A percentile compares a stretch with the other conserved stretches of the same genome.
phyloP scores from a whole-genome alignment of 805 yeast species.

The Metschnikowia bowlesiae region DNA sequence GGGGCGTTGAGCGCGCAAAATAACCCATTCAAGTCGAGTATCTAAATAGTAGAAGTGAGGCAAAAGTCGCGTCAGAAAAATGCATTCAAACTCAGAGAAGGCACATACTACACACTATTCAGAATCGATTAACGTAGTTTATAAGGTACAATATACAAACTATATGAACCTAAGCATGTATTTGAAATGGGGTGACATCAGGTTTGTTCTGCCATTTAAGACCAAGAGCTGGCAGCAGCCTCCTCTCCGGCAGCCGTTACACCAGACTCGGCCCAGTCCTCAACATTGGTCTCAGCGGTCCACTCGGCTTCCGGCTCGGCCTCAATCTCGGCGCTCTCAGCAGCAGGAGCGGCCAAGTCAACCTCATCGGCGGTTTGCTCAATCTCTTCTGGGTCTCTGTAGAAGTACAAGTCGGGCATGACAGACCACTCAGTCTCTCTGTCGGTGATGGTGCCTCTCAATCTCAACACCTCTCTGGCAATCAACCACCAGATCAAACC shows the following conservation, averaged over 20 bases:
- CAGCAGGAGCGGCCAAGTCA: slow-evolving; percentile 43
- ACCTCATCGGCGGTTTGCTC: slow-evolving; percentile 65
- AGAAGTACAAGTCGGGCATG: slow-evolving; percentile 99
- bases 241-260: slow-evolving; percentile 64
- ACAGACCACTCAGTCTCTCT: slow-evolving; percentile 97
- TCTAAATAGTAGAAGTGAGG: neutral
- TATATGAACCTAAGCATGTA: slow-evolving; percentile 17
- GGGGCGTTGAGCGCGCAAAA: neutral
- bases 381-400: slow-evolving; percentile 99
- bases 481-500: slow-evolving; percentile 99
- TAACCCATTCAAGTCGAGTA: neutral
- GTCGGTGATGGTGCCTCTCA: slow-evolving; percentile 95
- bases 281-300: slow-evolving; percentile 55
- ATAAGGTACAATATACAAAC: slow-evolving; percentile 20
- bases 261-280: slow-evolving; percentile 61
- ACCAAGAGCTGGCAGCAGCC: slow-evolving; percentile 60
- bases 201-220: slow-evolving; percentile 17
- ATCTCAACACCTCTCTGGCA: slow-evolving; percentile 98
- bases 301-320: slow-evolving; percentile 54
- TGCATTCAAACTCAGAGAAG: no score
- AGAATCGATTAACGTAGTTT: slow-evolving; percentile 17
- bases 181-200: slow-evolving; percentile 13
- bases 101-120: neutral
- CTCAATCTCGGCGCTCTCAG: slow-evolving; percentile 59
- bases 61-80: no score